Conservation (phyloP, 2,329 filamentous ascomycete species). For the Phyllosticta paracitricarpa region DNA sequence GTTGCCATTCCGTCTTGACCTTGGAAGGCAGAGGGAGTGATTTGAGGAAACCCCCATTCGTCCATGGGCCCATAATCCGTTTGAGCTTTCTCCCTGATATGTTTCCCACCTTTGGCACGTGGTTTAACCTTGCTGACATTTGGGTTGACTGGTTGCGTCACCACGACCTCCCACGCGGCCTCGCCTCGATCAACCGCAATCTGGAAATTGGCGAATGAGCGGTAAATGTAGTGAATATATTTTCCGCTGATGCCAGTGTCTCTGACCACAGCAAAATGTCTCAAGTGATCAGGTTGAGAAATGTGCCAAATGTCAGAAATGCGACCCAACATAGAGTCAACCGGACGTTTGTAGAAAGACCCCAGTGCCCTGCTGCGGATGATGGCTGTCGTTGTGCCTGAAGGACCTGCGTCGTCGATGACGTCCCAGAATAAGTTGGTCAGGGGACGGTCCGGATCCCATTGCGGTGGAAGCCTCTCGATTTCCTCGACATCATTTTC, state of each 20-base stretch:
- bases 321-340: conserved; percentile 43
- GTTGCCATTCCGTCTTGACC: conserved; percentile 33
- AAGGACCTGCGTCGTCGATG: conserved; percentile 35
- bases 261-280: conserved; percentile 46
- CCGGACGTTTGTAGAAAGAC: conserved; percentile 42
- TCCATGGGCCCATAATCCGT: conserved; percentile 27
- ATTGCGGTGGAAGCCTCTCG: conserved; percentile 37
- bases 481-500: conserved; percentile 20
- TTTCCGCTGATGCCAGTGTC: conserved; percentile 39
- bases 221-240: conserved; percentile 43
- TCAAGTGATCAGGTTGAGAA: conserved; percentile 48
- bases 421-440: conserved; percentile 44
- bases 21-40: conserved; percentile 24
- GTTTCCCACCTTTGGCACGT: conserved; percentile 12
- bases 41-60: conserved; percentile 37
- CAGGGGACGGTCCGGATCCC: conserved; percentile 44
- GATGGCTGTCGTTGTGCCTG: conserved; percentile 41
- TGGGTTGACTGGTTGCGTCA: conserved; percentile 16
- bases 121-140: conserved; percentile 15
- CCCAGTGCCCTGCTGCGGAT: conserved; percentile 34
- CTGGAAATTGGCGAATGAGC: conserved; percentile 42
- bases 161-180: conserved; percentile 45
- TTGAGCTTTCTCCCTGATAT: conserved; percentile 4
- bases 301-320: conserved; percentile 47
- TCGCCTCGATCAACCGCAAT: conserved; percentile 42